These are phyloP conservation scores for Leccinum sublutescens DNA, from an alignment of 768 basidiomycete genomes.

Conservation along the genomic window DNA sequence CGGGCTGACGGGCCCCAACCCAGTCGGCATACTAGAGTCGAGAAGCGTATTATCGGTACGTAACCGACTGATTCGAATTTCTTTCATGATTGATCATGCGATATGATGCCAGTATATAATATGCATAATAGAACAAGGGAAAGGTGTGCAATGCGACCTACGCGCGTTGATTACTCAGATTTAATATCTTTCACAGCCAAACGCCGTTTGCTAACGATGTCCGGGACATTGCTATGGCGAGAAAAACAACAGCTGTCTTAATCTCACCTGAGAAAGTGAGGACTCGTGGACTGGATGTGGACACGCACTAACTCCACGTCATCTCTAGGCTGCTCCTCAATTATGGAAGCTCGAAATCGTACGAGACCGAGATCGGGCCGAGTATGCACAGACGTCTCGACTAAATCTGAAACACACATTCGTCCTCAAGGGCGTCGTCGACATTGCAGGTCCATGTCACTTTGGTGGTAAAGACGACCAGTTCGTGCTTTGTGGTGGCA, in stretches of 20 bases:
- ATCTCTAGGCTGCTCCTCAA: constrained; percentile 65
- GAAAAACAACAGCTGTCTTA: constrained; percentile 42
- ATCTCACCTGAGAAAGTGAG: constrained; percentile 36
- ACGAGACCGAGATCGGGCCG: constrained; percentile 47
- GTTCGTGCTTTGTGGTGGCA: constrained; percentile 73
- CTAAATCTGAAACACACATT: constrained; percentile 62
- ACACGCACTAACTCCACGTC: constrained; percentile 11
- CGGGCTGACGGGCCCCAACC: constrained; percentile 45
- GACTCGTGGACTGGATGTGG: constrained; percentile 6
- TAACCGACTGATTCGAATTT: background rate
- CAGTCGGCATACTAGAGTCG: constrained; percentile 45
- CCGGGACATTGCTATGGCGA: constrained; percentile 49
- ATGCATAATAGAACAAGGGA: constrained; percentile 42
- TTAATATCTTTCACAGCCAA: constrained; percentile 38
- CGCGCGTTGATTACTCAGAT: background rate
- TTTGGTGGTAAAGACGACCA: constrained; percentile 81
- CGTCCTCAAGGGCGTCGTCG: constrained; percentile 62
- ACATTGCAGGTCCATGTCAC: constrained; percentile 80
- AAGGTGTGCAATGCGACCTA: constrained; percentile 34
- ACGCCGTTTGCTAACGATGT: constrained; percentile 56
- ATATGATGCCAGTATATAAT: constrained; percentile 42
- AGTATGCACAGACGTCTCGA: constrained; percentile 31
- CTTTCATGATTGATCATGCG: constrained; percentile 3
- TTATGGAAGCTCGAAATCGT: constrained; percentile 70
- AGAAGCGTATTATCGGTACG: constrained; percentile 55